Base-by-base conservation (phyloP, 192 early-diverging fungal species). In the Rhizoclosmatium globosum region DNA sequence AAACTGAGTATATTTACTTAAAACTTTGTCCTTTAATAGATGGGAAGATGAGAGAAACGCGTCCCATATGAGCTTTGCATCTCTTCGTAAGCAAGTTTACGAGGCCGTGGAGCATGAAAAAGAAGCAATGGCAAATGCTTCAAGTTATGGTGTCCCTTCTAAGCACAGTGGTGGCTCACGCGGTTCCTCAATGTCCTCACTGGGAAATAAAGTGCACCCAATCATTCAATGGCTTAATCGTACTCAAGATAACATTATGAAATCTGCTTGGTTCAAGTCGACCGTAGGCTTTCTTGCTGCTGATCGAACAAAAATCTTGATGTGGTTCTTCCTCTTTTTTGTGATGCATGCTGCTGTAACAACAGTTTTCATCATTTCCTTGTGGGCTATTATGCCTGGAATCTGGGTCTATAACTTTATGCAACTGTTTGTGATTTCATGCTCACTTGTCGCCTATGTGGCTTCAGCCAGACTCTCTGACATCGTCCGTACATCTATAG, bases 401-500 rank as follows among this genome's bases (percentile, higher is more conserved):
- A 69, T 69, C 13, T 69, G 68, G 68, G 68, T 69, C 39, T 69
- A 69, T 44, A 69, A 69, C 46, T 69, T 69, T 48, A 65, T 77
- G 48, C 78, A 79, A 59, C 21, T 79, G 31, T 78, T 78, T 19
- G 71, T 74, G 61, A 60, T 74, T 21, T 31, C 64, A n/a, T 13
- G 15, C 7, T 75, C 42, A 9, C 11, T 9, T 4, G 23, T 77
- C 4, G 64, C 64, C 11, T 48, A 66, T 64, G 65, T 13, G 21
- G 41, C 76, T 15, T 41, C 47, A 41, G 13, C 2, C 7, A 53
- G 47, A 39, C 62, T 77, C 2, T 77, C 76, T 15, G 13, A 50
- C 19, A 44, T 68, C 11, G 46, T 77, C 9, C 42, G 64, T 4
- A 58, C 43, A 15, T 77, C 76, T 39, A 68, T 68, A 41, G 68